phyloP scores from a whole-genome alignment of 2,329 filamentous ascomycete genomes.

The Bertia moriformis region DNA sequence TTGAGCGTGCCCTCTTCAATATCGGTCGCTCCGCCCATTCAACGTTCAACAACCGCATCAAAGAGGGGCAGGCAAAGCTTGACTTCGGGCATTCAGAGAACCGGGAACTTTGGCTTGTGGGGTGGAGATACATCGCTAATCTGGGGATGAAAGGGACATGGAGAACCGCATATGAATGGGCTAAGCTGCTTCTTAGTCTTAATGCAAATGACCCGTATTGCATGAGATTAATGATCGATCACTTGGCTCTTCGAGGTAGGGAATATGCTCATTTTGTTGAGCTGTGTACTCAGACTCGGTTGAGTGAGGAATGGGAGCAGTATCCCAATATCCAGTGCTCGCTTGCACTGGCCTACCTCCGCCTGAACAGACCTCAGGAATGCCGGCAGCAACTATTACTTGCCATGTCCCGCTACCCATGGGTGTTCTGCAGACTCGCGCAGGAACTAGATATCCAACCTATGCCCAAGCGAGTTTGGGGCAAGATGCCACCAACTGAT shows the following conservation, averaged over 20 bases:
- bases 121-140: neutral
- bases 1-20: neutral
- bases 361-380: conserved; percentile 1
- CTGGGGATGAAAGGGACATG: conserved; percentile 1
- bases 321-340: conserved; percentile 11
- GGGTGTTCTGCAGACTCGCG: conserved; percentile 48
- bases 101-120: neutral
- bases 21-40: neutral
- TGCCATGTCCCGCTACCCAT: conserved; percentile 48
- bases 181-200: neutral
- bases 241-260: conserved; percentile 50
- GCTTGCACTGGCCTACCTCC: conserved; percentile 2
- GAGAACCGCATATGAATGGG: conserved; percentile 1
- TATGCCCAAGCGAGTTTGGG: conserved; percentile 54
- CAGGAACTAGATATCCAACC: conserved; percentile 46
- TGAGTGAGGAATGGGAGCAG: conserved; percentile 15
- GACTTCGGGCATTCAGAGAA: neutral
- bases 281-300: conserved; percentile 27
- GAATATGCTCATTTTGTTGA: conserved; percentile 46
- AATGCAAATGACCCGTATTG: conserved; percentile 47
- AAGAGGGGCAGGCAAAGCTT: neutral
- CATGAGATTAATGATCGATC: conserved; percentile 48
- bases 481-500: conserved; percentile 32
- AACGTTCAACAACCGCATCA: neutral
- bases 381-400: conserved; percentile 6